Conservation (phyloP, 495 filamentous ascomycete genomes). For the Xylaria sp. region DNA sequence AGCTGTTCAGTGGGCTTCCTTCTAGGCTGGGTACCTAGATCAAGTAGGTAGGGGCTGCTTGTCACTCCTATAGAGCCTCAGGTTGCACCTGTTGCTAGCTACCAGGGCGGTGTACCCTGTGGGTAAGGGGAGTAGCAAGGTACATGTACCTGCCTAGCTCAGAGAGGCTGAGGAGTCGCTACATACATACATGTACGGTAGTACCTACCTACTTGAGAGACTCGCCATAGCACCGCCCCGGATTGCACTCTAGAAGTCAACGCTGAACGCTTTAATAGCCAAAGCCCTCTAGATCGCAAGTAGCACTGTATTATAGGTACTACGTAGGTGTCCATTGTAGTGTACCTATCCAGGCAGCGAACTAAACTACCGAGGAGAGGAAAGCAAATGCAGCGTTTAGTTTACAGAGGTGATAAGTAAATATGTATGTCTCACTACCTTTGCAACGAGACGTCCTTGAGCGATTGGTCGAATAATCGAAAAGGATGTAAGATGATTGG, state of each 20-base stretch:
- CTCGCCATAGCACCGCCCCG: background rate
- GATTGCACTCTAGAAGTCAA: background rate
- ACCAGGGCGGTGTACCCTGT: background rate
- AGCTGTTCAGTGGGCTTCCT: background rate
- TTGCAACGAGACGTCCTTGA: background rate
- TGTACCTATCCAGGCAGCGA: background rate
- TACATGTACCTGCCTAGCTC: background rate
- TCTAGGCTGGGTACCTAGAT: too few species aligned
- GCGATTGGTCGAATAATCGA: background rate
- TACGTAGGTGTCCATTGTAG: background rate
- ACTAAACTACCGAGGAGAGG: background rate
- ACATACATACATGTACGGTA: too few species aligned
- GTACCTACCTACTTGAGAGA: too few species aligned
- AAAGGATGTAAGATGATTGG: conserved; percentile 35
- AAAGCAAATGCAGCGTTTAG: background rate
- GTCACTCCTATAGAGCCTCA: background rate
- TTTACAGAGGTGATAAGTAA: background rate
- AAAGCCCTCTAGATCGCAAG: background rate
- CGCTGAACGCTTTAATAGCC: background rate
- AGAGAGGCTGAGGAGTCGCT: background rate
- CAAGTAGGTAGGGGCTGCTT: background rate
- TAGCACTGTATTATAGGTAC: background rate
- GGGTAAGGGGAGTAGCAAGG: conserved; percentile 1
- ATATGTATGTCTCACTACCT: background rate
- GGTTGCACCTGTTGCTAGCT: too few species aligned